Evolutionary conservation across 1,284 basidiomycete genomes (phyloP).

Genomic region (Volvariella volvacea): DNA sequence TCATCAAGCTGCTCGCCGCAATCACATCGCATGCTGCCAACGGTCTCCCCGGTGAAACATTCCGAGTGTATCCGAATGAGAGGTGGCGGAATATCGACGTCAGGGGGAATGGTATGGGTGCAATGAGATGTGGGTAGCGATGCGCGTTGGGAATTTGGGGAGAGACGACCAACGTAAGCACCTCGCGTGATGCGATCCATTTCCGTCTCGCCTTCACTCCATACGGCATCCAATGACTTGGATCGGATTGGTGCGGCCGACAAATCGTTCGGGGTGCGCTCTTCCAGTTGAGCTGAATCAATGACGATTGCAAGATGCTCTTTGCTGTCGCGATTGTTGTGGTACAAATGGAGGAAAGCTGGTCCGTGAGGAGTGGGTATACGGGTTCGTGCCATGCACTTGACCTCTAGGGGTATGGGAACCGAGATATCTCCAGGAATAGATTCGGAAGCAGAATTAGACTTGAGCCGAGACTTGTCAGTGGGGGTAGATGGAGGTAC

Average conservation of each 20-base stretch:
- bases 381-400: slow-evolving; percentile 94
- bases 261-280: slow-evolving; percentile 25
- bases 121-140: slow-evolving; percentile 17
- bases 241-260: slow-evolving; percentile 68
- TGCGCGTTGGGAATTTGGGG: slow-evolving; percentile 46
- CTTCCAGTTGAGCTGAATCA: slow-evolving; percentile 76
- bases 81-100: slow-evolving; percentile 53
- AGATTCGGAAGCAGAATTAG: slow-evolving; percentile 11
- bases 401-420: slow-evolving; percentile 45
- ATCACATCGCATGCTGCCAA: slow-evolving; percentile 98
- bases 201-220: slow-evolving; percentile 84
- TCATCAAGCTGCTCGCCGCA: slow-evolving; percentile 99
- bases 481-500: slow-evolving; percentile 14
- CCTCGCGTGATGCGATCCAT: slow-evolving; percentile 93
- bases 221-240: slow-evolving; percentile 76
- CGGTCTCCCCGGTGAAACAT: slow-evolving; percentile 98
- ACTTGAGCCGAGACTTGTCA: slow-evolving; percentile 13
- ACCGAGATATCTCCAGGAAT: slow-evolving; percentile 13
- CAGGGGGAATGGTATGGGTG: slow-evolving; percentile 14
- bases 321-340: slow-evolving; percentile 85
- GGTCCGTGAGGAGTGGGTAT: slow-evolving; percentile 96
- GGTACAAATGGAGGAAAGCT: slow-evolving; percentile 91
- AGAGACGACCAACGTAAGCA: slow-evolving; percentile 86
- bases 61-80: slow-evolving; percentile 97
- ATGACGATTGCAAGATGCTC: slow-evolving; percentile 98